A percentile compares a stretch with the other conserved stretches of the same genome.
These are phyloP conservation scores for Leucaena leucocephala DNA, from an alignment of 306 rosid species.

Conservation along the genomic window DNA sequence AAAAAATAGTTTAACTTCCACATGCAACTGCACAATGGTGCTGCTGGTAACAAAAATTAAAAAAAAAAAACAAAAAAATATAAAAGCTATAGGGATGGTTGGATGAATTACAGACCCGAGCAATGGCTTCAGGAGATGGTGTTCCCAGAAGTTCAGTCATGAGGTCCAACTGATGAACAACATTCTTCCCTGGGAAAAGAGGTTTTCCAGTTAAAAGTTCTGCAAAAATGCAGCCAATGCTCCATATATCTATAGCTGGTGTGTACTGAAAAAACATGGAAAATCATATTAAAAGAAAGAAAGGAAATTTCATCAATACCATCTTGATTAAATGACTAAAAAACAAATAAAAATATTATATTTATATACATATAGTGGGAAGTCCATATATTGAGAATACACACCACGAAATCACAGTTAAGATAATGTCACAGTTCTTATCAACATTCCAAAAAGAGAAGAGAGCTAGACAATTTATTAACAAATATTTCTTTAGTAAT, in stretches of 20 bases:
- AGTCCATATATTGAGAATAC: neutral
- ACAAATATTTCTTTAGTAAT: neutral
- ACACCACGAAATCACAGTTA: neutral
- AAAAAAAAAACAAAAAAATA: neutral
- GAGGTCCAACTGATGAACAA: slow-evolving; percentile 85
- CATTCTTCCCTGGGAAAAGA: slow-evolving; percentile 91
- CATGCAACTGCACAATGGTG: neutral
- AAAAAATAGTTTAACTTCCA: neutral
- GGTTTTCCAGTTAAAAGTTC: slow-evolving; percentile 92
- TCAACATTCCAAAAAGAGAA: neutral
- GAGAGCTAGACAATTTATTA: neutral
- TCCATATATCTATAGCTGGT: slow-evolving; percentile 93
- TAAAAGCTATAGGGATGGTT: slow-evolving; percentile 5
- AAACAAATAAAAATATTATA: neutral
- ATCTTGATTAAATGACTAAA: neutral
- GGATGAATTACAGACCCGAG: slow-evolving; percentile 60
- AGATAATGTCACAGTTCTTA: neutral
- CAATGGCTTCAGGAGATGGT: slow-evolving; percentile 78
- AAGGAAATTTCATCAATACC: neutral
- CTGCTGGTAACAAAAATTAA: neutral
- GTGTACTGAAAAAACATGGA: slow-evolving; percentile 60
- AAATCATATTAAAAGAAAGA: slow-evolving; percentile 21
- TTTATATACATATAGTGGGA: neutral
- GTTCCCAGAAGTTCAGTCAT: slow-evolving; percentile 91
- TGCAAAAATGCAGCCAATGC: slow-evolving; percentile 91